These are phyloP conservation scores for Metschnikowia bowlesiae DNA, from an alignment of 805 yeast species.

Conservation along the genomic window DNA sequence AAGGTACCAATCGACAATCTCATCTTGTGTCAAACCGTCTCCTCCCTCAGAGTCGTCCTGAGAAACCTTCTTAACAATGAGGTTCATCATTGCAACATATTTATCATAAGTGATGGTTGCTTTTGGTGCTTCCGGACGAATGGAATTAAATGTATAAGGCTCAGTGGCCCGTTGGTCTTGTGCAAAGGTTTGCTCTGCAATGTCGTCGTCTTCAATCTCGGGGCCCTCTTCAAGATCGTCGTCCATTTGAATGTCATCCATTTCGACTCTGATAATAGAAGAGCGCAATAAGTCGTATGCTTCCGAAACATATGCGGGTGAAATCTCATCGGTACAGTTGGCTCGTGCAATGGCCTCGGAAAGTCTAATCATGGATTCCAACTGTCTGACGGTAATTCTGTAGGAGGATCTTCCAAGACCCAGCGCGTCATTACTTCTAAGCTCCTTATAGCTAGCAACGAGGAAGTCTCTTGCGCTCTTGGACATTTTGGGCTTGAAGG, in stretches of 20 bases:
- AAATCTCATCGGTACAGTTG: conserved; percentile 84
- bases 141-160: background rate
- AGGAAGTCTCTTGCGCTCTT: conserved; percentile 73
- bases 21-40: conserved; percentile 63
- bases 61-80: conserved; percentile 62
- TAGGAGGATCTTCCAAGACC: conserved; percentile 82
- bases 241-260: conserved; percentile 84
- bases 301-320: conserved; percentile 83
- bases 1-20: conserved; percentile 78
- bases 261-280: conserved; percentile 89
- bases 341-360: conserved; percentile 97
- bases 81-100: conserved; percentile 78
- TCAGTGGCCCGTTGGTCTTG: conserved; percentile 6
- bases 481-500: conserved; percentile 87
- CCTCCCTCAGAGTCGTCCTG: conserved; percentile 46
- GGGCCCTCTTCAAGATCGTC: conserved; percentile 46
- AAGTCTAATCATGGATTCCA: conserved; percentile 88
- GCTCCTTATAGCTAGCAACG: conserved; percentile 75
- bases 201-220: conserved; percentile 14
- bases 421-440: conserved; percentile 86
- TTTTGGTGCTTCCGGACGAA: conserved; percentile 22
- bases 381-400: conserved; percentile 93
- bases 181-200: conserved; percentile 10
- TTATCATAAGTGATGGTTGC: conserved; percentile 71
- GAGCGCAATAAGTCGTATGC: conserved; percentile 87